A percentile compares a stretch with the other conserved stretches of the same genome.
phyloP scores from a whole-genome alignment of 345 rosid species.

The Dimocarpus longan region DNA sequence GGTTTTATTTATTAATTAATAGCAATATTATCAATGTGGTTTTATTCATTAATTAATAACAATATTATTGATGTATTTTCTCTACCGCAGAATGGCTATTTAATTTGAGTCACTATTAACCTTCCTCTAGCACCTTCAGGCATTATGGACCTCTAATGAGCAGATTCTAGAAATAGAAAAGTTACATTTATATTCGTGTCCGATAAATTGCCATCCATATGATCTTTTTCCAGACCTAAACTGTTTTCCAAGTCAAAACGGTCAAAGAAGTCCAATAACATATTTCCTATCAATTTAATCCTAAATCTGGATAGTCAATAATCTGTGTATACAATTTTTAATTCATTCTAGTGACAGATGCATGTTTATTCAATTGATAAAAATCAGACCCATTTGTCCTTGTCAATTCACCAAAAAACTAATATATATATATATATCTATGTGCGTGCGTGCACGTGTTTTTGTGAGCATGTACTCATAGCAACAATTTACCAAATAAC shows the following conservation, averaged over 20 bases:
- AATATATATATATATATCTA: too few species aligned
- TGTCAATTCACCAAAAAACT: neutral
- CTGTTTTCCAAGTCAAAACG: neutral
- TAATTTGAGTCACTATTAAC: neutral
- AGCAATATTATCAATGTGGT: too few species aligned
- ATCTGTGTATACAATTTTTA: neutral
- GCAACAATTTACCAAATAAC: too few species aligned
- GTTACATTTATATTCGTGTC: neutral
- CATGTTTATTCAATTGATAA: neutral
- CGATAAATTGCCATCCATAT: neutral
- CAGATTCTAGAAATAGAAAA: neutral
- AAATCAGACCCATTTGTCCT: neutral
- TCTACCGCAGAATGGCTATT: neutral
- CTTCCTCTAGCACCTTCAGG: neutral
- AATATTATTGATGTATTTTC: neutral
- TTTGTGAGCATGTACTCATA: too few species aligned
- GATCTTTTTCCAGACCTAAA: neutral
- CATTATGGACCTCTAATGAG: neutral
- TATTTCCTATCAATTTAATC: neutral
- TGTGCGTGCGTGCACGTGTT: too few species aligned
- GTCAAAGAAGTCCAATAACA: neutral
- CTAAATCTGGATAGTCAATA: neutral
- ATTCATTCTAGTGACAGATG: neutral
- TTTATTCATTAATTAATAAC: too few species aligned
- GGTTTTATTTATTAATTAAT: too few species aligned